Conservation (phyloP, 768 basidiomycete species). For the Tylopilus rubrobrunneus region DNA sequence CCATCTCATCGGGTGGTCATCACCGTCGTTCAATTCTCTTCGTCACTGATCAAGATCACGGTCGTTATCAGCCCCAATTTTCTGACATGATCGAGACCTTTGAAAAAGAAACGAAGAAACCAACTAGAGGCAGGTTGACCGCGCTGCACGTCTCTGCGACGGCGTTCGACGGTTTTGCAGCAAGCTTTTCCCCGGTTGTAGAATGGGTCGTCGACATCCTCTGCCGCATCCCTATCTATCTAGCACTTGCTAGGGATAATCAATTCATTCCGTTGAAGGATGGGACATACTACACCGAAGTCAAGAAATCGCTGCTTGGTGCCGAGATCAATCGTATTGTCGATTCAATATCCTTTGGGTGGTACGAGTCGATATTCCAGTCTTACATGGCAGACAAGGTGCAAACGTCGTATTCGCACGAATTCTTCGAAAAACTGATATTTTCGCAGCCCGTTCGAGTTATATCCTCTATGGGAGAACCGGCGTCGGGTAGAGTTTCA, state of each 20-base stretch:
- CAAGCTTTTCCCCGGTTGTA: not conserved
- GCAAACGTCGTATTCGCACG: not conserved
- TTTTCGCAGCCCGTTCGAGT: not conserved
- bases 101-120: constrained; percentile 49
- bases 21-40: constrained; percentile 38
- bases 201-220: constrained; percentile 62
- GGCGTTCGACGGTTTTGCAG: constrained; percentile 24
- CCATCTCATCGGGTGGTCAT: constrained; percentile 34
- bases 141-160: constrained; percentile 32
- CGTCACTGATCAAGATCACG: constrained; percentile 36
- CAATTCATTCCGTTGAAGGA: constrained; percentile 59
- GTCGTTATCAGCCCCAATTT: constrained; percentile 41
- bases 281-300: constrained; percentile 44
- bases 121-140: constrained; percentile 41
- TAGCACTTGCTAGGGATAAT: constrained; percentile 58
- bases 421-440: not conserved
- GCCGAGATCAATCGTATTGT: constrained; percentile 56
- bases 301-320: constrained; percentile 53
- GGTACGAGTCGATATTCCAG: constrained; percentile 63
- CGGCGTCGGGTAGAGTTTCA: no score
- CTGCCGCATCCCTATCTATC: constrained; percentile 62
- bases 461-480: no score
- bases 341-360: constrained; percentile 54
- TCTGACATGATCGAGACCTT: constrained; percentile 42
- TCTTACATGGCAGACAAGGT: constrained; percentile 61